Evolutionary conservation across 352 stramenopile species (phyloP).

Genomic region (Pythium aquatile): DNA sequence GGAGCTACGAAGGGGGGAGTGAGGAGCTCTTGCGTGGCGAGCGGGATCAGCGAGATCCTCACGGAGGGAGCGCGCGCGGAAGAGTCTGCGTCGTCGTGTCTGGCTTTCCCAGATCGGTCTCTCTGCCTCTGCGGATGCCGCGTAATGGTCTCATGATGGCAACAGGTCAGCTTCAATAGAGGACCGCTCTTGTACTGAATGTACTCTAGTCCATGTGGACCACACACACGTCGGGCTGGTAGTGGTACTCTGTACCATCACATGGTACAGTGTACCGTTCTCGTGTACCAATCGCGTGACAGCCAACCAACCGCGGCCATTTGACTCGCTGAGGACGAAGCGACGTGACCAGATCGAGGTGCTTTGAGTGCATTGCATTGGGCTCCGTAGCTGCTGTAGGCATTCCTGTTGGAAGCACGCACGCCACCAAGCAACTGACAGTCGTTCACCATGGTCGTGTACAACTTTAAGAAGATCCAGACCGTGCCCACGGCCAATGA

Average conservation of each 20-base stretch:
- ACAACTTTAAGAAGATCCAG: conserved; percentile 99
- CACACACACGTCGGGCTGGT: neutral
- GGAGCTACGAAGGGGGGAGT: neutral
- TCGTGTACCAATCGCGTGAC: conserved; percentile 14
- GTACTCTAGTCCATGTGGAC: neutral
- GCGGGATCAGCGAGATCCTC: neutral
- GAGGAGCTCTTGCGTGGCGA: neutral
- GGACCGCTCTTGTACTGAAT: neutral
- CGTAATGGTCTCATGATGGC: neutral
- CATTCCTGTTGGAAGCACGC: conserved; percentile 25
- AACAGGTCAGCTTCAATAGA: conserved; percentile 1
- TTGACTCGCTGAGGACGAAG: conserved; percentile 16
- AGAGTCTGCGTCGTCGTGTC: neutral
- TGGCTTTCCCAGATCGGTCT: neutral
- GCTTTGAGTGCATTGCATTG: neutral
- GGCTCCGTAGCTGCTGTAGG: neutral
- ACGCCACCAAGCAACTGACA: neutral
- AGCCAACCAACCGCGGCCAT: conserved; percentile 28
- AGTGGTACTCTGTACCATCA: conserved; percentile 19
- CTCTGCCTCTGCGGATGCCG: conserved; percentile 7
- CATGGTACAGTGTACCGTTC: conserved; percentile 5
- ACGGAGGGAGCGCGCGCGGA: conserved; percentile 1
- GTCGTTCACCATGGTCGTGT: conserved; percentile 91
- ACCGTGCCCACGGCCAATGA: conserved; percentile 96
- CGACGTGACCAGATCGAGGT: conserved; percentile 5